Base-by-base conservation (phyloP, 495 filamentous ascomycete genomes). In the Chaetomium cochliodes region DNA sequence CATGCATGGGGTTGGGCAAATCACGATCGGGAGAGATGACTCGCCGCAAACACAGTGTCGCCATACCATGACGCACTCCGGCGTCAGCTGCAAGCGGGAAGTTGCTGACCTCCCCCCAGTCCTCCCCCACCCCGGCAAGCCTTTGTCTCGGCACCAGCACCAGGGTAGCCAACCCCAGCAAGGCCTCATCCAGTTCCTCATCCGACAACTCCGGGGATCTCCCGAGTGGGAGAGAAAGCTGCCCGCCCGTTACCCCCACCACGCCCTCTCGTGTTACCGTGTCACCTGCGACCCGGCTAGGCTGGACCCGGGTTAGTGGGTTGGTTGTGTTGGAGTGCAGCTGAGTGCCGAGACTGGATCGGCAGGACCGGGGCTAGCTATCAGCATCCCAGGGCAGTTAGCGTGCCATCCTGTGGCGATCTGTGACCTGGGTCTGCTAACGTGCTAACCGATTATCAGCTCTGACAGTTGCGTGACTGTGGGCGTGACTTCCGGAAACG, bases 341-440 rank as follows among this genome's bases (percentile, higher is more conserved):
- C 33, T 37, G 33, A 47, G 49, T 12, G 49, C 49, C 49, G 49
- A 50, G 47, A 26, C 49, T 20, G n/a, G 49, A 25, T 52, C 49
- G 49, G 11, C 49, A 52, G 6, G 11, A 52, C 22, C 49, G 7
- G 47, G 22, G 13, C 22, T 16, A 18, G 13, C 22, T 16, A 18
- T 15, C 16, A 44, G 1, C 41, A 44, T 44, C n/a, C n/a, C n/a
- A n/a, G n/a, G n/a, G n/a, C 33, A 37, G 22, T 20, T 33, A 47
- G 26, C 23, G 49, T 41, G 28, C 11, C 26, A 33, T 9, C n/a
- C 26, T 28, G 33, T 12, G 41, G 41, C 41, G 41, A 44, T 44
- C 41, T 18, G 13, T 44, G 41, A 18, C 16, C 15, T 18, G 23
- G 22, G 22, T 53, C 49, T 7, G n/a, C 3, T 1, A 18, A 15